Percentiles rank a stretch among this genome's conserved stretches.
Conservation (phyloP, 495 filamentous ascomycete species). For the Melanomma pulvis-pyrius region DNA sequence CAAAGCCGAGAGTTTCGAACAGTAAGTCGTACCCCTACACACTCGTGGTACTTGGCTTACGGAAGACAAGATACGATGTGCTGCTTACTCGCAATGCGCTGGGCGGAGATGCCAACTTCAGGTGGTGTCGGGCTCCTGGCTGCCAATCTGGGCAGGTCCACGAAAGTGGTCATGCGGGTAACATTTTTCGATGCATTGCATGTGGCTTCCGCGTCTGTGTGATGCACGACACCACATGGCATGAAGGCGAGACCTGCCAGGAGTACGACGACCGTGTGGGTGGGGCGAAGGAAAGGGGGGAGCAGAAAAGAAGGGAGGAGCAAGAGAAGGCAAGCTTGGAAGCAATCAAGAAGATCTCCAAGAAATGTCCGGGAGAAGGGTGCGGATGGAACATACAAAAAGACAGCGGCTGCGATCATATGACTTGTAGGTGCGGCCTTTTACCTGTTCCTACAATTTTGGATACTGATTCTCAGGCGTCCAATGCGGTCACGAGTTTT, state of each 20-base stretch:
- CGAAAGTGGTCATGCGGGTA: conserved; percentile 26
- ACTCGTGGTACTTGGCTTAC: neutral
- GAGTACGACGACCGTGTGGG: conserved; percentile 44
- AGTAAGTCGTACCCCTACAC: conserved; percentile 21
- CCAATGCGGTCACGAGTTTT: conserved; percentile 42
- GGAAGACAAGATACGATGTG: conserved; percentile 37
- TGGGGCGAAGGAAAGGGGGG: conserved; percentile 31
- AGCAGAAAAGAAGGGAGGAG: conserved; percentile 15
- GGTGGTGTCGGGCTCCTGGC: conserved; percentile 44
- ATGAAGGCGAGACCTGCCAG: conserved; percentile 47
- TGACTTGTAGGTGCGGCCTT: conserved; percentile 35
- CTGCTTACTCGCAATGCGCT: conserved; percentile 35
- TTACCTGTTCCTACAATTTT: neutral
- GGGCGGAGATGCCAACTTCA: conserved; percentile 44
- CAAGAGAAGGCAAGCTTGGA: conserved; percentile 35
- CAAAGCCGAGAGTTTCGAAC: conserved; percentile 14
- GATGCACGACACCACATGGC: conserved; percentile 45
- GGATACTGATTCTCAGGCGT: conserved; percentile 13
- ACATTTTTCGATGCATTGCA: conserved; percentile 43
- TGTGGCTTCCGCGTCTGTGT: conserved; percentile 49
- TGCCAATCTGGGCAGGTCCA: conserved; percentile 49
- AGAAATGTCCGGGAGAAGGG: conserved; percentile 40
- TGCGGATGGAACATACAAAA: conserved; percentile 45
- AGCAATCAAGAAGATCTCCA: conserved; percentile 35
- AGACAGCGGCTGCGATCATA: conserved; percentile 43